Conservation (phyloP, 2,329 filamentous ascomycete genomes). For the Neofusicoccum sp. region DNA sequence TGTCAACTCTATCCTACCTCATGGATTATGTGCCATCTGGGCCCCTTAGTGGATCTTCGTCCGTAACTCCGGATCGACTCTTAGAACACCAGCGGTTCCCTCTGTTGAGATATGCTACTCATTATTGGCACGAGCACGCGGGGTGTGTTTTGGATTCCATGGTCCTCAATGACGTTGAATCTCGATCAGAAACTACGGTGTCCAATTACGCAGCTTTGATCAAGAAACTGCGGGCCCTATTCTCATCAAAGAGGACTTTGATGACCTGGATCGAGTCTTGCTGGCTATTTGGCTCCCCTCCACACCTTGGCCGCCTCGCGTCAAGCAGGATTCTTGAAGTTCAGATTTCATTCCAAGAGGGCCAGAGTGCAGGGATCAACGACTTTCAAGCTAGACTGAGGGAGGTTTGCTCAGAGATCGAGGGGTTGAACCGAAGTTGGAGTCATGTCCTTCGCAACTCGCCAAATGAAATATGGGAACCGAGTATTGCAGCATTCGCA, state of each 20-base stretch:
- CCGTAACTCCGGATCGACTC: too few relatives aligned
- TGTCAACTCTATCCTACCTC: too few relatives aligned
- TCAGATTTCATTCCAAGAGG: too few relatives aligned
- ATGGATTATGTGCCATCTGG: too few relatives aligned
- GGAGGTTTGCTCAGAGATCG: background rate
- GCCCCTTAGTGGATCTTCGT: too few relatives aligned
- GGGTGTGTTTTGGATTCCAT: too few relatives aligned
- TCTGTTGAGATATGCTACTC: too few relatives aligned
- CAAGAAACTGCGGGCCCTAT: background rate
- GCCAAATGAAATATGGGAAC: background rate
- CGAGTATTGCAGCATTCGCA: background rate
- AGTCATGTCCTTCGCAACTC: background rate
- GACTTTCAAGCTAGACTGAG: background rate
- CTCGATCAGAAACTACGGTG: background rate
- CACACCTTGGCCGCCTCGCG: background rate
- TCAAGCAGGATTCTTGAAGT: background rate
- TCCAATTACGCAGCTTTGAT: background rate
- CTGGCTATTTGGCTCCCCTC: background rate
- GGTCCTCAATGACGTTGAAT: too few relatives aligned
- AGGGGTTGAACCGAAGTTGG: background rate
- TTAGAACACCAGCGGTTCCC: too few relatives aligned
- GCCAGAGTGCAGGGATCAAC: background rate
- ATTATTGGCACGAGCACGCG: too few relatives aligned
- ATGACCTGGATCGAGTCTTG: background rate
- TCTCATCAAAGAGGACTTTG: background rate